Conservation (phyloP, 176 grass and related monocot species). For the Puccinellia tenuiflora region DNA sequence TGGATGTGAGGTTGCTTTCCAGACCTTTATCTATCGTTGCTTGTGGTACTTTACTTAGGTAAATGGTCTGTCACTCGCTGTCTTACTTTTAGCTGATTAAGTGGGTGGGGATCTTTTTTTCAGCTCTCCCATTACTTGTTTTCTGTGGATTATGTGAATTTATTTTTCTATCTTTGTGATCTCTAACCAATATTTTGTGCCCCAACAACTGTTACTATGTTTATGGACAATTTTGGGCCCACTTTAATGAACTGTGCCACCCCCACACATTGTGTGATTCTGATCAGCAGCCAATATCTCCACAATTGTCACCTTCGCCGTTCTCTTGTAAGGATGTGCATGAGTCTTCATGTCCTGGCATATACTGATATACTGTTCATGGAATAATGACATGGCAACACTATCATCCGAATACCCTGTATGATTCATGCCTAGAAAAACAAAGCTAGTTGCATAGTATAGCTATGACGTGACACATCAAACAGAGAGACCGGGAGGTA, state of each 20-base stretch:
- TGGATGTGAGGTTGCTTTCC: slow-evolving; percentile 24
- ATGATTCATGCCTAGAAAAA: not conserved
- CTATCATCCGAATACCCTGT: not conserved
- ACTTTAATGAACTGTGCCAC: slow-evolving; percentile 7
- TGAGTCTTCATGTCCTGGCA: not conserved
- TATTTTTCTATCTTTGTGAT: slow-evolving; percentile 1
- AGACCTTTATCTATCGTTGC: slow-evolving; percentile 19
- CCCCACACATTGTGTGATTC: not conserved
- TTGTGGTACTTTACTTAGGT: slow-evolving; percentile 25
- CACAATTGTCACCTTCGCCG: not conserved
- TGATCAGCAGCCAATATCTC: not conserved
- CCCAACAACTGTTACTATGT: not conserved
- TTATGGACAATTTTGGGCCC: not conserved
- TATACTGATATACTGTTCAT: not conserved
- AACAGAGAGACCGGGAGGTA: not conserved
- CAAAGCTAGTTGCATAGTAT: not conserved
- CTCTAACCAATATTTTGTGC: not conserved
- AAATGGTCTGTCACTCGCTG: slow-evolving; percentile 19
- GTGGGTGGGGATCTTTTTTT: slow-evolving; percentile 12
- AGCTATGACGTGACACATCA: not conserved
- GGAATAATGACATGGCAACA: not conserved
- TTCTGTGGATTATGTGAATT: not conserved
- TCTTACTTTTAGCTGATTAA: slow-evolving; percentile 38
- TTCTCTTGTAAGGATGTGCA: not conserved
- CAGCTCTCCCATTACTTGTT: not conserved